Percentiles rank a stretch among this genome's conserved stretches.
Evolutionary conservation across 176 grass and related monocot genomes (phyloP).

Genomic region (Poa pratensis): DNA sequence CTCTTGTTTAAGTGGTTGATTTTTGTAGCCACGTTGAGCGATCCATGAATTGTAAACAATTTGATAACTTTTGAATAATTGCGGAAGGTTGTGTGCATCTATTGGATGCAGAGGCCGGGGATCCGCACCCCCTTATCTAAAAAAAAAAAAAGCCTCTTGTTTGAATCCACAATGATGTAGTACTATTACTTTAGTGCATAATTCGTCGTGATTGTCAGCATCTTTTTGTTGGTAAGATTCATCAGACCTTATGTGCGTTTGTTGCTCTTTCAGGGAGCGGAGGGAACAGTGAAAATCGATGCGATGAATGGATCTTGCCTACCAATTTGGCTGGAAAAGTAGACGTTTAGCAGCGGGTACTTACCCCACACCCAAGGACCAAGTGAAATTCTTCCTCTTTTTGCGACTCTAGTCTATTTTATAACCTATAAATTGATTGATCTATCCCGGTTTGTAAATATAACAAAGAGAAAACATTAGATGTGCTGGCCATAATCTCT

Average conservation of each 20-base stretch:
- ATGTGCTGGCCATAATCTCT: not conserved
- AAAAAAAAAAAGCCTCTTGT: not conserved
- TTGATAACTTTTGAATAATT: no score
- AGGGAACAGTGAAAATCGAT: not conserved
- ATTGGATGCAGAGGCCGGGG: no score
- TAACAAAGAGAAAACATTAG: not conserved
- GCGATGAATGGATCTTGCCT: not conserved
- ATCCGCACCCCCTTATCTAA: no score
- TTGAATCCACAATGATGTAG: slow-evolving; percentile 10
- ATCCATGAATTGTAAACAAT: no score
- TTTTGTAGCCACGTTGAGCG: no score
- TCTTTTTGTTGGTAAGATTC: not conserved
- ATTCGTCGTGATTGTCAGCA: slow-evolving; percentile 18
- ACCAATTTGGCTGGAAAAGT: not conserved
- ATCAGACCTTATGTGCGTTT: not conserved
- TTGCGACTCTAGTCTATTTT: not conserved
- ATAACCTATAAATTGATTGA: not conserved
- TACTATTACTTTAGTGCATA: not conserved
- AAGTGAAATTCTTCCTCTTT: not conserved
- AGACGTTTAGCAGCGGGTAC: not conserved
- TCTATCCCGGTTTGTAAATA: slow-evolving; percentile 4
- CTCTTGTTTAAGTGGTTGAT: no score
- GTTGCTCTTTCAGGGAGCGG: not conserved
- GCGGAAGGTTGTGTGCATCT: no score
- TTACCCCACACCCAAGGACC: not conserved